Percentiles rank a stretch among this genome's conserved stretches.
These are phyloP conservation scores for Gossypium aridum DNA, from an alignment of 441 rosid genomes.

Conservation along the genomic window DNA sequence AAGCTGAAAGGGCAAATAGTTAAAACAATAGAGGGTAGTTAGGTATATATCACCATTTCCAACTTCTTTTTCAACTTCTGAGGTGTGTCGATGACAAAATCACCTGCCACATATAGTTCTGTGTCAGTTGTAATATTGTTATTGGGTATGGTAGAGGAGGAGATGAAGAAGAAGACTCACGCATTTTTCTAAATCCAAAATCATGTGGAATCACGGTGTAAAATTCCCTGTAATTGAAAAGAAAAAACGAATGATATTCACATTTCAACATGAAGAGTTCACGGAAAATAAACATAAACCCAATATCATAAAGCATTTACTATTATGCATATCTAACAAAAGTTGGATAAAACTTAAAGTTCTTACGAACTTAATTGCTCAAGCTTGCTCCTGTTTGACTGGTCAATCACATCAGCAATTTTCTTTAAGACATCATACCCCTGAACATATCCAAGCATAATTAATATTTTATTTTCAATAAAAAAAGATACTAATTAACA, in stretches of 20 bases:
- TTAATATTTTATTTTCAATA: neutral
- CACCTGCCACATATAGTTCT: constrained; percentile 48
- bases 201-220: constrained; percentile 87
- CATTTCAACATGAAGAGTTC: neutral
- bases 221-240: constrained; percentile 62
- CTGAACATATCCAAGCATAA: constrained; percentile 29
- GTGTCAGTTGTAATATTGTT: constrained; percentile 1
- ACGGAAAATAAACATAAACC: neutral
- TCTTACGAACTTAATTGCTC: constrained; percentile 82
- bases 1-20: neutral
- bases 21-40: neutral
- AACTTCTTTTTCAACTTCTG: constrained; percentile 75
- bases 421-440: constrained; percentile 83
- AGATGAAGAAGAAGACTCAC: constrained; percentile 40
- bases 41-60: constrained; percentile 58
- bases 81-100: constrained; percentile 81
- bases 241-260: neutral
- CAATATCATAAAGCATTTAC: neutral
- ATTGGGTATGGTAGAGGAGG: neutral
- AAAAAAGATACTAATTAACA: neutral
- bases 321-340: neutral
- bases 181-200: constrained; percentile 81
- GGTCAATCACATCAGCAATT: constrained; percentile 54
- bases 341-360: neutral
- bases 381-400: constrained; percentile 40